phyloP scores from a whole-genome alignment of 106 monocot genomes.

The Dendrobium chrysotoxum region DNA sequence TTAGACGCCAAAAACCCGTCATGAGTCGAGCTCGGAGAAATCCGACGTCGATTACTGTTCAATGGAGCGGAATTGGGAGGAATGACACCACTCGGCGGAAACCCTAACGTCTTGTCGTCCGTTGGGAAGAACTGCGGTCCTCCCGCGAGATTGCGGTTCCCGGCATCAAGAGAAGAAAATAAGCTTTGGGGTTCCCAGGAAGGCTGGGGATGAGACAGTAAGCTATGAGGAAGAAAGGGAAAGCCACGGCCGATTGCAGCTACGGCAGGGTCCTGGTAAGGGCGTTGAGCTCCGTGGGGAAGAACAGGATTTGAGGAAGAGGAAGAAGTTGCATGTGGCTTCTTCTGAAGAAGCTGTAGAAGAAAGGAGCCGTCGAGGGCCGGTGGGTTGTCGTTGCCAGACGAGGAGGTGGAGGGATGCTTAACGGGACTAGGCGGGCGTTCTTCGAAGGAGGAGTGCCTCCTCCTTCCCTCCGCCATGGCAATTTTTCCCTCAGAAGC shows the following conservation, averaged over 20 bases:
- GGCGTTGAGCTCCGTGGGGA: background rate
- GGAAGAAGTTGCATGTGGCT: background rate
- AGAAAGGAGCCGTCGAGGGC: slow-evolving; percentile 6
- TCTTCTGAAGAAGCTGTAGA: slow-evolving; percentile 12
- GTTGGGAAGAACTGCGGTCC: background rate
- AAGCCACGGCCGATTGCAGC: background rate
- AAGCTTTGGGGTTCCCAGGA: background rate
- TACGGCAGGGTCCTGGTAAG: background rate
- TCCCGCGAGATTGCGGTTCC: background rate
- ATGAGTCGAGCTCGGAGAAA: background rate
- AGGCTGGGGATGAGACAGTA: background rate
- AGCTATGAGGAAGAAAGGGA: slow-evolving; percentile 2
- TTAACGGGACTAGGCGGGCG: background rate
- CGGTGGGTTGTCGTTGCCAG: background rate
- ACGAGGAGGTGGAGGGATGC: background rate
- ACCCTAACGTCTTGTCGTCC: background rate
- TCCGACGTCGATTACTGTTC: background rate
- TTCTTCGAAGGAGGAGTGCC: slow-evolving; percentile 4
- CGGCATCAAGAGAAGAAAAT: background rate
- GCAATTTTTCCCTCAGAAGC: background rate
- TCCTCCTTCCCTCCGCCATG: slow-evolving; percentile 5
- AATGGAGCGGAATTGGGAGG: background rate
- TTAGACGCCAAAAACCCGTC: slow-evolving; percentile 4
- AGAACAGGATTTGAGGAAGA: background rate
- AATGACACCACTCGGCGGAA: background rate